A percentile compares a stretch with the other conserved stretches of the same genome.
phyloP scores from a whole-genome alignment of 1,284 basidiomycete species.

The Kalmanozyma brasiliensis region DNA sequence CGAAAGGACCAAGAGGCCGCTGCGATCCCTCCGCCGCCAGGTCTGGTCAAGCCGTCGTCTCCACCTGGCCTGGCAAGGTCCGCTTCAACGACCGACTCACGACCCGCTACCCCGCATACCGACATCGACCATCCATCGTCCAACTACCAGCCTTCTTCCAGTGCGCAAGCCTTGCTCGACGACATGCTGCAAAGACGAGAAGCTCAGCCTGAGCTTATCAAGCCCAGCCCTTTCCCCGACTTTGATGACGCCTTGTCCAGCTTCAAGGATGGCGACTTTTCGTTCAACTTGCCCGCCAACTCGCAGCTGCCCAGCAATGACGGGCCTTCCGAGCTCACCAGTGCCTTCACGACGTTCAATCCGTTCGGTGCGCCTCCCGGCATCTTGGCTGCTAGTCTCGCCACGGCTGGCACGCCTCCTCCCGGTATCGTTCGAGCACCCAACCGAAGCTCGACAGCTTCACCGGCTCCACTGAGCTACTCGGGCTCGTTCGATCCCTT shows the following conservation, averaged over 20 bases:
- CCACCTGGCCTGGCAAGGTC: constrained; percentile 44
- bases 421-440: constrained; percentile 33
- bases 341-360: constrained; percentile 41
- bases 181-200: constrained; percentile 82
- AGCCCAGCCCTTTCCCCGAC: constrained; percentile 62
- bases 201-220: constrained; percentile 75
- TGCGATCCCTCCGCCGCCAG: constrained; percentile 55
- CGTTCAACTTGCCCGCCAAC: constrained; percentile 57
- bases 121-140: constrained; percentile 69
- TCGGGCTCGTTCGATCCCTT: constrained; percentile 65
- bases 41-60: constrained; percentile 49
- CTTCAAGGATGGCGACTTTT: constrained; percentile 63
- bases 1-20: constrained; percentile 12
- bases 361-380: constrained; percentile 43
- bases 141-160: constrained; percentile 85
- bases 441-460: constrained; percentile 46
- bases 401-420: constrained; percentile 34
- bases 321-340: constrained; percentile 34
- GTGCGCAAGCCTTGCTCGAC: constrained; percentile 83
- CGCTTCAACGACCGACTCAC: constrained; percentile 64
- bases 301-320: constrained; percentile 32
- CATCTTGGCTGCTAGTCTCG: constrained; percentile 32
- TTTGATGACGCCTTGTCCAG: constrained; percentile 62
- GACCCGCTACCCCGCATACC: constrained; percentile 77
- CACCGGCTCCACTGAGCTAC: constrained; percentile 54